A percentile compares a stretch with the other conserved stretches of the same genome.
These are phyloP conservation scores for Amanita thiersii DNA, from an alignment of 768 basidiomycete genomes.

Conservation along the genomic window DNA sequence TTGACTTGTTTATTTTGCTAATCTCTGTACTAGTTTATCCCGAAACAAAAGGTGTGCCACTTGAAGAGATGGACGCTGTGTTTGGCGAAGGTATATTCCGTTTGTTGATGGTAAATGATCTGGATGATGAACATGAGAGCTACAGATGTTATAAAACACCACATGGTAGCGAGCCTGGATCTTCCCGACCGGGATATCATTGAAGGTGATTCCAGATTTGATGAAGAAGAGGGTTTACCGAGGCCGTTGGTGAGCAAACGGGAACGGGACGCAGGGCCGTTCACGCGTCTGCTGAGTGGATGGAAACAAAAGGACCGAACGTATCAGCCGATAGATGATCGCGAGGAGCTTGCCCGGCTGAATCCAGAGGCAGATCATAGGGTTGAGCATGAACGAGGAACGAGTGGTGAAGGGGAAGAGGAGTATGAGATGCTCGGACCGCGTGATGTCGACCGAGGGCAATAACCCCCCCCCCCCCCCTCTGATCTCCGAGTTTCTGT, in stretches of 20 bases:
- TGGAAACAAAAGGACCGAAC: background rate
- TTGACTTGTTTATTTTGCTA: no score
- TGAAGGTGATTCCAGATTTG: background rate
- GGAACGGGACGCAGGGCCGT: background rate
- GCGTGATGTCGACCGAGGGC: background rate
- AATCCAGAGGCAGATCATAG: conserved; percentile 2
- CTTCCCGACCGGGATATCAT: background rate
- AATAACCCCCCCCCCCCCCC: no score
- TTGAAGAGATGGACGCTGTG: conserved; percentile 88
- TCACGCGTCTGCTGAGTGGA: background rate
- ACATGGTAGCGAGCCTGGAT: background rate
- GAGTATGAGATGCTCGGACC: conserved; percentile 7
- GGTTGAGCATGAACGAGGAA: background rate
- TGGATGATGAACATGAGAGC: background rate
- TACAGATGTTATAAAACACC: conserved; percentile 2
- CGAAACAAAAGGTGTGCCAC: conserved; percentile 77
- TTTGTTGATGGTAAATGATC: background rate
- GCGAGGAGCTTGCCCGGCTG: conserved; percentile 4
- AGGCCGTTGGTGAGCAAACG: background rate
- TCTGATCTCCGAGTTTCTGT: conserved; percentile 11
- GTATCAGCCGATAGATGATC: background rate
- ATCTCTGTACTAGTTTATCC: no score
- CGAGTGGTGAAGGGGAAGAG: background rate
- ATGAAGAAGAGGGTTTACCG: background rate
- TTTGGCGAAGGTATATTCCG: conserved; percentile 71